Conservation (phyloP, 1,284 basidiomycete genomes). For the Tilletia indica region DNA sequence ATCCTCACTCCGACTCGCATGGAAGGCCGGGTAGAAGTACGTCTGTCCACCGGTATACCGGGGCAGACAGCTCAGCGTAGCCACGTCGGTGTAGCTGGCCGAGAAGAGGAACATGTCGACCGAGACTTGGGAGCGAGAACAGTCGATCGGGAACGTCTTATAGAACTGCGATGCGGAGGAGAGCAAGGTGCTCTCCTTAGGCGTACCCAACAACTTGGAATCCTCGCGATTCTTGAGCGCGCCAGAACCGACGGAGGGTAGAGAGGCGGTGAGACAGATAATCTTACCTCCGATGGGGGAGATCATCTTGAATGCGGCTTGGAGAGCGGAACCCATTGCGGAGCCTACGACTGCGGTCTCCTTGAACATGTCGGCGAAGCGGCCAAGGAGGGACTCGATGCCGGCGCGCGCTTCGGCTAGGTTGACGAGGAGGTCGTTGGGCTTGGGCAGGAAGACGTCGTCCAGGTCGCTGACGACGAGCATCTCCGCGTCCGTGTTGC, state of each 20-base stretch:
- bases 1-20: constrained; percentile 87
- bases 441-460: constrained; percentile 96
- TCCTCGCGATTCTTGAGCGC: constrained; percentile 95
- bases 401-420: constrained; percentile 78
- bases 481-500: constrained; percentile 82
- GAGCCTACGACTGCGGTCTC: constrained; percentile 87
- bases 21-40: constrained; percentile 98
- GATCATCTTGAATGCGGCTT: constrained; percentile 93
- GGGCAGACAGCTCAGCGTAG: constrained; percentile 84
- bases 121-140: constrained; percentile 92
- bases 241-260: constrained; percentile 86
- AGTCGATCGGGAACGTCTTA: constrained; percentile 98
- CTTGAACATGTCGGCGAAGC: constrained; percentile 93
- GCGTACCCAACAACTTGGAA: constrained; percentile 88
- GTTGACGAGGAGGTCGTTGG: constrained; percentile 91
- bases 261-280: constrained; percentile 77
- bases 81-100: constrained; percentile 89
- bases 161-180: constrained; percentile 79
- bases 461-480: constrained; percentile 94
- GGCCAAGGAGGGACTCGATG: constrained; percentile 76
- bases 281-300: constrained; percentile 94
- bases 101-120: constrained; percentile 99
- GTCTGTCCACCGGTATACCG: constrained; percentile 98
- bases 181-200: constrained; percentile 66
- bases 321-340: constrained; percentile 90